phyloP scores from a whole-genome alignment of 2,329 filamentous ascomycete species.

The Penicillium crustosum region DNA sequence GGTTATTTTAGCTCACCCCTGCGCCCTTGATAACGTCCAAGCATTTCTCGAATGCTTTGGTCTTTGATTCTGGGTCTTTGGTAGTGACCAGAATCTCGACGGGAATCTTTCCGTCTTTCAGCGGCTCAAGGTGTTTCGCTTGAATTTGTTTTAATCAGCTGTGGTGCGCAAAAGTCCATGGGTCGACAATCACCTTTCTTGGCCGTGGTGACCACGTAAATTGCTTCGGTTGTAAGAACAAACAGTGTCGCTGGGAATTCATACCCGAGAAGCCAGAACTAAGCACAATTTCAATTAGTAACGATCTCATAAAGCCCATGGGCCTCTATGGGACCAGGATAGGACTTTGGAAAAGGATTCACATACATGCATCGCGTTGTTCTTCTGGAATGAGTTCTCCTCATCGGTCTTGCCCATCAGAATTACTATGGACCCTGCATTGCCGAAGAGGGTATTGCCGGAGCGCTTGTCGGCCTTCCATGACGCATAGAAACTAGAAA shows the following conservation, averaged over 20 bases:
- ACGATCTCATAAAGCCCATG: neutral
- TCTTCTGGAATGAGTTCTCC: conserved; percentile 84
- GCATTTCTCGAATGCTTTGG: conserved; percentile 83
- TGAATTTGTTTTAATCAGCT: conserved; percentile 17
- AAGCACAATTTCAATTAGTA: conserved; percentile 19
- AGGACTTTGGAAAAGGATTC: conserved; percentile 3
- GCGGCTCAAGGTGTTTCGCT: conserved; percentile 90
- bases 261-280: conserved; percentile 99
- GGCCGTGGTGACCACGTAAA: conserved; percentile 91
- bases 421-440: conserved; percentile 81
- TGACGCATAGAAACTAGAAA: conserved; percentile 79
- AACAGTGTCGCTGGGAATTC: conserved; percentile 96
- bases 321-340: neutral
- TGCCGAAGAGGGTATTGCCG: conserved; percentile 80
- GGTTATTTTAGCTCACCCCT: conserved; percentile 62
- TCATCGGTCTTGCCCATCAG: conserved; percentile 96
- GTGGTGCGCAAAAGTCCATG: neutral
- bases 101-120: conserved; percentile 89
- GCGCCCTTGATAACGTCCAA: conserved; percentile 82
- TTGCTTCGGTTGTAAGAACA: conserved; percentile 80
- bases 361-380: conserved; percentile 90
- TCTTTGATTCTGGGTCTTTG: conserved; percentile 88
- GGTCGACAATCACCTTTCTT: conserved; percentile 76
- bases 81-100: conserved; percentile 88
- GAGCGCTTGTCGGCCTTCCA: conserved; percentile 97